These are phyloP conservation scores for Fragaria ananassa DNA, from an alignment of 306 rosid genomes.

Conservation along the genomic window DNA sequence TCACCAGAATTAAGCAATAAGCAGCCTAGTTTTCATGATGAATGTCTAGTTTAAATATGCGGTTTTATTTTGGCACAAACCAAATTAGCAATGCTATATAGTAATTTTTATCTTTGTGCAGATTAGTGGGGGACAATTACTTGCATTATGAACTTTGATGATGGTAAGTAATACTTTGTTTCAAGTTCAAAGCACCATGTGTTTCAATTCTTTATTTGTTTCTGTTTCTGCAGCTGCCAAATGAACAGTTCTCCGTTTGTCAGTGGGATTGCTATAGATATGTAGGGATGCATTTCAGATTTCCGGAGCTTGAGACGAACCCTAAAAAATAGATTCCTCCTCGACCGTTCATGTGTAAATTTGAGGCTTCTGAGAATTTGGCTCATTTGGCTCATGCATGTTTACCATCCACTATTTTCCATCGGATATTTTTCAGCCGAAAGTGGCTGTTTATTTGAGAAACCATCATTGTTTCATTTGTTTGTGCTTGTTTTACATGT, in stretches of 20 bases:
- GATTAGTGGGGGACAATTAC: background rate
- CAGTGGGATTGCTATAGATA: background rate
- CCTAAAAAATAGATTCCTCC: background rate
- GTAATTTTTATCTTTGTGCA: background rate
- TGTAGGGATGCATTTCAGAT: background rate
- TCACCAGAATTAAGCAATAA: background rate
- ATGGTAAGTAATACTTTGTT: background rate
- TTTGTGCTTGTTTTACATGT: background rate
- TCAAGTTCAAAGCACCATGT: constrained; percentile 35
- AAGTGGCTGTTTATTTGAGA: background rate
- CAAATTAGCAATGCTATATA: background rate
- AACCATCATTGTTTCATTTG: background rate
- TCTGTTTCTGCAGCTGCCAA: background rate
- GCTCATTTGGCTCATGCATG: background rate
- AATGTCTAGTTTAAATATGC: background rate
- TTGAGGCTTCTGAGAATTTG: background rate
- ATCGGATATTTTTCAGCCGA: background rate
- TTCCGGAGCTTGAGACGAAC: background rate
- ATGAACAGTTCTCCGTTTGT: background rate
- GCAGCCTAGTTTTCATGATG: background rate
- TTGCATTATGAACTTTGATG: background rate
- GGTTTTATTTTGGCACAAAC: background rate
- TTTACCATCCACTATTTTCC: background rate
- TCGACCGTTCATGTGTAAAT: background rate
- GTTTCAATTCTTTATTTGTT: constrained; percentile 20